Base-by-base conservation (phyloP, 2,329 filamentous ascomycete species). In the Fusarium clavum region DNA sequence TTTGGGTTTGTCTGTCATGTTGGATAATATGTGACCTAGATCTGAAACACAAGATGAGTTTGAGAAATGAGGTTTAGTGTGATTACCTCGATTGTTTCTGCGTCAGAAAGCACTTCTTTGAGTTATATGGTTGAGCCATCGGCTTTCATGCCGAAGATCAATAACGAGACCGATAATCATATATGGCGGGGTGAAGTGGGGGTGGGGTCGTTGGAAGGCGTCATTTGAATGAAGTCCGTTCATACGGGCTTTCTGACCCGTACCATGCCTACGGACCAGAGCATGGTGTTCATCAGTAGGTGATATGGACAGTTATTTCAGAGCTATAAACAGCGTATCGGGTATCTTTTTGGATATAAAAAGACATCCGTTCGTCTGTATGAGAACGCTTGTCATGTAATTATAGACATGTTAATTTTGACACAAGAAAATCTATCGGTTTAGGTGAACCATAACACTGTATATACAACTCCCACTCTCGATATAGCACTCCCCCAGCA, bases 1-100 rank as follows among this genome's bases (percentile, higher is more conserved):
- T 70, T 80, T 83, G 20, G 75, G 73, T 47, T 76, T 77, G 27
- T 49, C 49, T 43, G 70, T 40, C 77, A 78, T 79, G 4, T 34
- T 72, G 51, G 49, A n/a, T 16, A 8, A 38, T 30, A 16, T 30
- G 34, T 25, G 22, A 34, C 18, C 12, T n/a, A 12, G 9, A 25
- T 14, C 13, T 38, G 18, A 16, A 20, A 25, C 12, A 16, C 8
- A 14, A 51, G 11, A 34, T n/a, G 20, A 32, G 20, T 25, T 7
- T 25, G 11, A 11, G 18, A 27, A 20, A 24, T 12, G 8, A 24
- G 12, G 16, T 13, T 13, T 25, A 7, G 7, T 40, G 40, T 32
- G n/a, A 14, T 20, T 25, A 24, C 22, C 38, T 18, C 3, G 18
- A n/a, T 20, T 20, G 10, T 7, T 5, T 29, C 14, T 61, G 16